Base-by-base conservation (phyloP, 2,329 filamentous ascomycete genomes). In the Colletotrichum sp. region DNA sequence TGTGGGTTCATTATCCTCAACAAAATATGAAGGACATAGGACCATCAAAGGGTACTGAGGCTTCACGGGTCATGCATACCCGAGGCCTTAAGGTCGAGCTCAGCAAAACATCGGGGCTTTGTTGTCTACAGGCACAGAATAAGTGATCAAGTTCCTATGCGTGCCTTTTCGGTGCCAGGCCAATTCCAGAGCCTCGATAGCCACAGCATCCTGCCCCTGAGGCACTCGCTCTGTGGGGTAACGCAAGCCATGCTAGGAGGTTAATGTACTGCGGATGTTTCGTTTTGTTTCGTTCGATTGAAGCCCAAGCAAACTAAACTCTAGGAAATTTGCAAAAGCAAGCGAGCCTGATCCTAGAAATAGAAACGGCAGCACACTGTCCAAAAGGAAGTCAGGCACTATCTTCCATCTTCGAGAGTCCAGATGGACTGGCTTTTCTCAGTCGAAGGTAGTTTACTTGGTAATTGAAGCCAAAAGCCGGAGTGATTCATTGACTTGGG, bases 1-100 rank as follows among this genome's bases (percentile, higher is more conserved):
- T 44, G 10, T 52, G 44, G 44, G 0, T 5, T 21, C 44, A 2
- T 1, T 21, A 0, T 21, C 10, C 10, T 21, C 10, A 3, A 21
- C 10, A 21, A 0, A 13, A 0, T 52, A 21, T 21, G n/a, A 52
- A 21, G 10, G 44, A 13, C 6, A 21, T 21, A 21, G n/a, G 10
- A 21, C 0, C 1, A 13, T 52, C 44, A 21, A 52, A 2, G 10
- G 6, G n/a, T 49, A 21, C 0, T 13, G n/a, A 52, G n/a, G 44
- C 10, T 52, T 52, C 3, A 52, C 44, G 6, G 44, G n/a, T 21
- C 44, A 52, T 52, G 8, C 3, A 21, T 21, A 21, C 18, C 12
- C 44, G 44, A 0, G 44, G 44, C 44, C 0, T 2, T 7, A 13
- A 13, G n/a, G n/a, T 2, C 44, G 44, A 52, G 44, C 44, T 52